Evolutionary conservation across 441 rosid species (phyloP).

Genomic region (Gossypium davidsonii): DNA sequence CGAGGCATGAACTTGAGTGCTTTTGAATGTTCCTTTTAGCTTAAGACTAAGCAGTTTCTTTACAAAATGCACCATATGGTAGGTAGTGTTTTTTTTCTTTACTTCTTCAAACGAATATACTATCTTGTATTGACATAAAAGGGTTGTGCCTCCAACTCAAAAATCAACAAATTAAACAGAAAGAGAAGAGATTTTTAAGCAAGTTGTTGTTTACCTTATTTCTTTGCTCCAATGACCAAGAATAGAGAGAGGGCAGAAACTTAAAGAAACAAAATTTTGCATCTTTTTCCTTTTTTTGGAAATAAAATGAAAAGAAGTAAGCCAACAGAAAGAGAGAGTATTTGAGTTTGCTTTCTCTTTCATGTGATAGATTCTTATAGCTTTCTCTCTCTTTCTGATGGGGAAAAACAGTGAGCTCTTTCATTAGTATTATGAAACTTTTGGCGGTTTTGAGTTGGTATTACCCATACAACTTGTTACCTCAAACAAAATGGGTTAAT

Average conservation of each 20-base stretch:
- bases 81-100: not conserved
- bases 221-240: conserved; percentile 10
- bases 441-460: conserved; percentile 23
- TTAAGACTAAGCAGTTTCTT: conserved; percentile 53
- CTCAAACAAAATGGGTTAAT: too few species aligned
- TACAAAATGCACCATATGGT: not conserved
- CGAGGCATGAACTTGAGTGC: conserved; percentile 63
- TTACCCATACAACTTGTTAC: too few species aligned
- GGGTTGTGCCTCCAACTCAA: not conserved
- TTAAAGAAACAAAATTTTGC: not conserved
- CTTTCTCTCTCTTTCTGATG: conserved; percentile 1
- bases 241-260: not conserved
- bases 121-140: conserved; percentile 1
- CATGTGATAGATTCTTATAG: not conserved
- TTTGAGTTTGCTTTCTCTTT: conserved; percentile 10
- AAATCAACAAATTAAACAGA: not conserved
- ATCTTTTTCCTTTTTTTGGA: too few species aligned
- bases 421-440: conserved; percentile 2
- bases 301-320: too few species aligned
- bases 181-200: not conserved
- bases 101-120: not conserved
- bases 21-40: conserved; percentile 56
- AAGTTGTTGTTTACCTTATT: conserved; percentile 21
- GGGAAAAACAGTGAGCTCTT: not conserved
- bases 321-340: not conserved